These are phyloP conservation scores for Penicilliopsis zonata DNA, from an alignment of 495 filamentous ascomycete genomes.

Conservation along the genomic window DNA sequence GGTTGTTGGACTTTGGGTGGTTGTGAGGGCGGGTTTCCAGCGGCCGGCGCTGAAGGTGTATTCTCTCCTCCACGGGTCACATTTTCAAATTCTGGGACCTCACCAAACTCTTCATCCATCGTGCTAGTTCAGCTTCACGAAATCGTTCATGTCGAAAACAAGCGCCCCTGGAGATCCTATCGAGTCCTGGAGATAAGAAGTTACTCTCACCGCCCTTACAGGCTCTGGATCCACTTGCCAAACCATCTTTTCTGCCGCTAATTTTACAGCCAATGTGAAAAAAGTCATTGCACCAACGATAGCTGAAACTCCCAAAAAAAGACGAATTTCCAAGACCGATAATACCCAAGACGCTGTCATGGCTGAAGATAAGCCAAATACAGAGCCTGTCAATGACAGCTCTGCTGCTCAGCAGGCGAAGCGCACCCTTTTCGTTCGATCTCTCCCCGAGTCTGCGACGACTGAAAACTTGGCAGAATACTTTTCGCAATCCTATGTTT, in stretches of 20 bases:
- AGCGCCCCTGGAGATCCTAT: neutral
- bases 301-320: conserved; percentile 23
- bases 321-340: conserved; percentile 17
- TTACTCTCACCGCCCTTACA: conserved; percentile 15
- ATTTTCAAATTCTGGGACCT: conserved; percentile 44
- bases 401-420: conserved; percentile 27
- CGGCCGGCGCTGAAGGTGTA: conserved; percentile 3
- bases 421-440: conserved; percentile 80
- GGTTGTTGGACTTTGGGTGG: conserved; percentile 64
- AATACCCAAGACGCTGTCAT: conserved; percentile 5
- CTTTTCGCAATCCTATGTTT: conserved; percentile 87
- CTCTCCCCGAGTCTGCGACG: conserved; percentile 65
- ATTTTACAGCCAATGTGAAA: conserved; percentile 24
- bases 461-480: conserved; percentile 68
- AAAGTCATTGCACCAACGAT: conserved; percentile 15
- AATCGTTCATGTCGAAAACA: neutral
- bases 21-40: conserved; percentile 10
- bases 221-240: conserved; percentile 9
- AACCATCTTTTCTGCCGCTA: conserved; percentile 35
- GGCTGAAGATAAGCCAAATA: conserved; percentile 12
- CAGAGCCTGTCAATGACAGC: conserved; percentile 9
- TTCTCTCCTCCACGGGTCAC: conserved; percentile 35
- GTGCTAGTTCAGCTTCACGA: neutral
- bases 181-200: too few relatives aligned
- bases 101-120: conserved; percentile 51